These are phyloP conservation scores for Candida easanensis DNA, from an alignment of 805 yeast genomes.

Conservation along the genomic window DNA sequence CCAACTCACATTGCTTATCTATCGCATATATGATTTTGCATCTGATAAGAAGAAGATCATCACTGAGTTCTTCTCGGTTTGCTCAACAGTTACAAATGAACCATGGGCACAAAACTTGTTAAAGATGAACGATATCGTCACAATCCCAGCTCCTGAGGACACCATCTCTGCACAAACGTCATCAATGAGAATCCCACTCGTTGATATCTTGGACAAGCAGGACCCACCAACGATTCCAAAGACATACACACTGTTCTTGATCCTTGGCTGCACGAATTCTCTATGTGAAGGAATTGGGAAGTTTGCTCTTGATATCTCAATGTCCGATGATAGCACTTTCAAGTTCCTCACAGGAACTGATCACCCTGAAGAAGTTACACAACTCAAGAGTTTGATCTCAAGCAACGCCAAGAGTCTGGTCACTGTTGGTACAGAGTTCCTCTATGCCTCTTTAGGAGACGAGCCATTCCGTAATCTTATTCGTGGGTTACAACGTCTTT, in stretches of 20 bases:
- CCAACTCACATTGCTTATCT: conserved; percentile 48
- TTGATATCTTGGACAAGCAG: conserved; percentile 77
- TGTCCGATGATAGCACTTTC: conserved; percentile 13
- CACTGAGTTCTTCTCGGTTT: conserved; percentile 47
- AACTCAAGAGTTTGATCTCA: conserved; percentile 27
- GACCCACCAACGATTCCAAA: conserved; percentile 72
- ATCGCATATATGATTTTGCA: conserved; percentile 55
- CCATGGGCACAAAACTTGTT: conserved; percentile 31
- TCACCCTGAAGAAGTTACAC: conserved; percentile 8
- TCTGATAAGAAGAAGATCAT: conserved; percentile 60
- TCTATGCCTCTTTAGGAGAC: conserved; percentile 67
- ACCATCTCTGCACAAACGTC: conserved; percentile 44
- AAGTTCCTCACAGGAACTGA: conserved; percentile 16
- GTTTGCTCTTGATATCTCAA: conserved; percentile 43
- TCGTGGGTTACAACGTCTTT: conserved; percentile 72
- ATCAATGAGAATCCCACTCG: conserved; percentile 48
- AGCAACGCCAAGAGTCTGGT: conserved; percentile 41
- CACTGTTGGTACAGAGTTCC: conserved; percentile 44
- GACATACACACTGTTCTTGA: conserved; percentile 58
- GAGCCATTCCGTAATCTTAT: conserved; percentile 67
- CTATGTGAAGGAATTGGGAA: conserved; percentile 70
- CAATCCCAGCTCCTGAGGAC: conserved; percentile 21
- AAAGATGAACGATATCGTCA: conserved; percentile 32
- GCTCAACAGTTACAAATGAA: conserved; percentile 34
- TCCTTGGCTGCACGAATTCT: conserved; percentile 48